Base-by-base conservation (phyloP, 768 basidiomycete genomes). In the Auricularia sp. region DNA sequence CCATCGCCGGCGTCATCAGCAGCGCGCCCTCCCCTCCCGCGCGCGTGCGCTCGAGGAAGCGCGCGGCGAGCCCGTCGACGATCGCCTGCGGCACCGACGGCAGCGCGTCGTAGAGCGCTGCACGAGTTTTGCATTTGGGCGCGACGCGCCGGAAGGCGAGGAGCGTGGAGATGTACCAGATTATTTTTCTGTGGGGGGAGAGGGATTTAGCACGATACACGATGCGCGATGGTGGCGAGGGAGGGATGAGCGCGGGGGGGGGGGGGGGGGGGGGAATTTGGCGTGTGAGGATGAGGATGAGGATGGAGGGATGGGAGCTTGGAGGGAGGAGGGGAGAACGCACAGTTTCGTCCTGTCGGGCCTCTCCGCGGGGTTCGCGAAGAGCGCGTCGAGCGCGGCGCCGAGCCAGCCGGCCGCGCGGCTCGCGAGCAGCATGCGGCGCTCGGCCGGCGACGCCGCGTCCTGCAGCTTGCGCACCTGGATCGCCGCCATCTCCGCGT, bases 161-260 rank as follows among this genome's bases (percentile, higher is more conserved):
- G 82, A 98, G 87, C n/a, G 83, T 77, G 1, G 93, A 85, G 68
- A 96, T 87, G 76, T 93, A 95, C 65, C 88, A 77, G 36, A 94
- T 69, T 59, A 90, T 83, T 76, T 88, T 89, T 61, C 92, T 93
- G 70, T 37, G 51, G 37, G n/a, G 4, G 44, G 54, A 59, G 59
- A 2, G 29, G 2, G 29, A 3, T 29, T 29, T 0, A 29, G 29
- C 29, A 29, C 29, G 29, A 29, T 29, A 2, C 29, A 29, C 29
- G 29, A 29, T 29, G 29, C 29, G 29, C 29, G 29, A 29, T 2
- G 2, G 29, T 8, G 3, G 44, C 34, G 5, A 4, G n/a, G 4
- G 29, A 35, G 33, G 42, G 33, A 51, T 44, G 37, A 24, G 14
- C 29, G 29, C 2, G 29, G 1, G 29, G 1, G 29, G 29, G 29